Evolutionary conservation across 192 early-diverging fungal species (phyloP).

Genomic region (Coemansia sp.): DNA sequence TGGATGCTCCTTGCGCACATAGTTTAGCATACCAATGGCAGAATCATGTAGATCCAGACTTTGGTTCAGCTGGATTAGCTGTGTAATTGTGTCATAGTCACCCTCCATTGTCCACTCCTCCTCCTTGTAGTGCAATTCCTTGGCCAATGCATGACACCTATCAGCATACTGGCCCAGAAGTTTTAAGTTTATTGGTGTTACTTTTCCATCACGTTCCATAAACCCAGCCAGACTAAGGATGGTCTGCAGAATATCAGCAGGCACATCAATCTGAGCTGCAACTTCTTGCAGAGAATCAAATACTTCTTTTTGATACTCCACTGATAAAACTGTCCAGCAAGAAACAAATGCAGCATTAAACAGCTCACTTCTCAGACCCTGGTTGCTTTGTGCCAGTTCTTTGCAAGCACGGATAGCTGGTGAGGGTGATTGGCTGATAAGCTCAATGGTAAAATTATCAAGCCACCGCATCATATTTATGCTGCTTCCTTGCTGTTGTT

Average conservation of each 20-base stretch:
- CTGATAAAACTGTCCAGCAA: slow-evolving; percentile 86
- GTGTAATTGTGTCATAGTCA: slow-evolving; percentile 78
- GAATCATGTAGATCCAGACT: slow-evolving; percentile 91
- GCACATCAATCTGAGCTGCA: slow-evolving; percentile 74
- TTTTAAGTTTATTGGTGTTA: slow-evolving; percentile 88
- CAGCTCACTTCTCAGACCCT: slow-evolving; percentile 81
- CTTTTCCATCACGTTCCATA: slow-evolving; percentile 96
- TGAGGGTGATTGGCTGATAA: slow-evolving; percentile 92
- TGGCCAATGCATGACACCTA: slow-evolving; percentile 92
- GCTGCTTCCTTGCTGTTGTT: slow-evolving; percentile 20
- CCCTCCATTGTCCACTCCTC: slow-evolving; percentile 80
- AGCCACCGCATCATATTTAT: slow-evolving; percentile 97
- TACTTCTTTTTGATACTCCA: slow-evolving; percentile 84
- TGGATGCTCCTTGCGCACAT: slow-evolving; percentile 70
- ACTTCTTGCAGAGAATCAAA: slow-evolving; percentile 80
- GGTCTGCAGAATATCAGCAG: slow-evolving; percentile 84
- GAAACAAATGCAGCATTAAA: slow-evolving; percentile 97
- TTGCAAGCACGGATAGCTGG: slow-evolving; percentile 89
- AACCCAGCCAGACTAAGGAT: slow-evolving; percentile 92
- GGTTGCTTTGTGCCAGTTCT: slow-evolving; percentile 74
- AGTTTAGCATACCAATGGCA: slow-evolving; percentile 87
- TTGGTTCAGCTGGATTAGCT: slow-evolving; percentile 89
- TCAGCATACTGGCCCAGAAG: slow-evolving; percentile 84
- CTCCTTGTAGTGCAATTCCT: slow-evolving; percentile 95
- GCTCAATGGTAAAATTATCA: slow-evolving; percentile 80